Evolutionary conservation across 768 basidiomycete genomes (phyloP).

Genomic region (Scleroderma citrinum): DNA sequence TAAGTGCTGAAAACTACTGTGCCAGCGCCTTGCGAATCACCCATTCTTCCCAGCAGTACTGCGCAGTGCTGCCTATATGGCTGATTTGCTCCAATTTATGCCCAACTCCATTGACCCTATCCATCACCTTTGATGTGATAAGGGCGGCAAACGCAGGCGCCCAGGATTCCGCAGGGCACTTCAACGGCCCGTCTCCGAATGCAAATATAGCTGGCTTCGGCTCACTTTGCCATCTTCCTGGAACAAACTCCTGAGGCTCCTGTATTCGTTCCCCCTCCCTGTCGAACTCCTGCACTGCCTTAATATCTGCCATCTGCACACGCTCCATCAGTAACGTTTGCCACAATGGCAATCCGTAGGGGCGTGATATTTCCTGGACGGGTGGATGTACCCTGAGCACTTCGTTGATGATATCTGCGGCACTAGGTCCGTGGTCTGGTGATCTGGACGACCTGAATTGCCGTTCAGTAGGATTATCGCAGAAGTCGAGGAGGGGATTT

Average conservation of each 20-base stretch:
- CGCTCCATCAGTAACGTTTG: constrained; percentile 9
- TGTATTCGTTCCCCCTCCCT: constrained; percentile 37
- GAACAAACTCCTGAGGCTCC: constrained; percentile 32
- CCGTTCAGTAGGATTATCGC: constrained; percentile 25
- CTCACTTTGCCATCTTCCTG: constrained; percentile 10
- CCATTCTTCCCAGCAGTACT: constrained; percentile 15
- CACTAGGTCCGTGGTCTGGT: constrained; percentile 10
- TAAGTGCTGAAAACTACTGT: too few relatives aligned
- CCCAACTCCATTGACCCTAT: constrained; percentile 24
- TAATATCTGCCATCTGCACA: constrained; percentile 18
- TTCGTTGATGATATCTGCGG: constrained; percentile 14
- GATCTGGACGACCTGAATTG: constrained; percentile 15
- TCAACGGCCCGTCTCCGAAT: constrained; percentile 39
- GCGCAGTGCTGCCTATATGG: neutral
- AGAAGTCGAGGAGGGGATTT: constrained; percentile 33
- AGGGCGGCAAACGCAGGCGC: constrained; percentile 48
- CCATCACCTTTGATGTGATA: constrained; percentile 39
- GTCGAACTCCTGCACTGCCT: constrained; percentile 24
- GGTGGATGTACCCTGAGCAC: constrained; percentile 11
- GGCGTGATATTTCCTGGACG: constrained; percentile 11
- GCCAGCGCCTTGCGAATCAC: constrained; percentile 31
- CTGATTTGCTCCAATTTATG: constrained; percentile 25
- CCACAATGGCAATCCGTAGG: constrained; percentile 6
- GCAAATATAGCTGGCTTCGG: constrained; percentile 29
- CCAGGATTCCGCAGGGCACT: constrained; percentile 43